These are phyloP conservation scores for Chlorociboria aeruginascens DNA, from an alignment of 495 filamentous ascomycete genomes.

Conservation along the genomic window DNA sequence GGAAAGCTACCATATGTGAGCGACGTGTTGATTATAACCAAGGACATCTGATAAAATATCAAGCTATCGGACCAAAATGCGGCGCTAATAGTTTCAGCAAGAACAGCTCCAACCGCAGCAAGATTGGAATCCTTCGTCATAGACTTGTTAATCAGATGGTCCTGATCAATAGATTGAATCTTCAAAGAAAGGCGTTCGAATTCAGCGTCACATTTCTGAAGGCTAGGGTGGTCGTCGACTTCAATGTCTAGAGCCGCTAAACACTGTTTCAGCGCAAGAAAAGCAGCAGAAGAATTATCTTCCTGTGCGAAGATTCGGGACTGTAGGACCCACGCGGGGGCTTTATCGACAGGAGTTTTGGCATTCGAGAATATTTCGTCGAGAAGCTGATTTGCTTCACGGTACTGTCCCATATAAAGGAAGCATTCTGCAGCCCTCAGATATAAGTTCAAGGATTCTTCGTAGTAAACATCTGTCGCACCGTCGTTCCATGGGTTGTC, in stretches of 20 bases:
- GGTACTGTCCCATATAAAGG: slow-evolving; percentile 58
- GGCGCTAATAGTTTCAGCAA: slow-evolving; percentile 66
- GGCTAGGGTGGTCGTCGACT: slow-evolving; percentile 51
- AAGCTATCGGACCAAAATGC: slow-evolving; percentile 71
- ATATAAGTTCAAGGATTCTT: slow-evolving; percentile 69
- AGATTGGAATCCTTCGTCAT: slow-evolving; percentile 36
- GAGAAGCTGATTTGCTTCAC: slow-evolving; percentile 51
- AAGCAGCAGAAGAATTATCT: slow-evolving; percentile 56
- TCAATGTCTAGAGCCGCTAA: slow-evolving; percentile 53
- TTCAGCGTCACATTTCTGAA: slow-evolving; percentile 60
- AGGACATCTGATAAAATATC: slow-evolving; percentile 63
- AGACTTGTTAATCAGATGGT: slow-evolving; percentile 3
- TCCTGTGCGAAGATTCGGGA: slow-evolving; percentile 62
- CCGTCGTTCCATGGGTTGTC: slow-evolving; percentile 63
- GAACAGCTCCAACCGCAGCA: slow-evolving; percentile 56
- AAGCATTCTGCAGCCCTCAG: slow-evolving; percentile 70
- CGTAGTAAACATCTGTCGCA: slow-evolving; percentile 61
- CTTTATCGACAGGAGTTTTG: slow-evolving; percentile 58
- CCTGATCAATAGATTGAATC: slow-evolving; percentile 36
- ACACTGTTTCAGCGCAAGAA: slow-evolving; percentile 54
- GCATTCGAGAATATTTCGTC: slow-evolving; percentile 52
- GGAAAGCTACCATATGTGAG: slow-evolving; percentile 53
- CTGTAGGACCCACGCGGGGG: slow-evolving; percentile 64
- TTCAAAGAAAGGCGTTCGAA: slow-evolving; percentile 49
- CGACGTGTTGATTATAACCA: slow-evolving; percentile 60